These are phyloP conservation scores for Diplodia intermedia DNA, from an alignment of 2,329 filamentous ascomycete species.

Conservation along the genomic window DNA sequence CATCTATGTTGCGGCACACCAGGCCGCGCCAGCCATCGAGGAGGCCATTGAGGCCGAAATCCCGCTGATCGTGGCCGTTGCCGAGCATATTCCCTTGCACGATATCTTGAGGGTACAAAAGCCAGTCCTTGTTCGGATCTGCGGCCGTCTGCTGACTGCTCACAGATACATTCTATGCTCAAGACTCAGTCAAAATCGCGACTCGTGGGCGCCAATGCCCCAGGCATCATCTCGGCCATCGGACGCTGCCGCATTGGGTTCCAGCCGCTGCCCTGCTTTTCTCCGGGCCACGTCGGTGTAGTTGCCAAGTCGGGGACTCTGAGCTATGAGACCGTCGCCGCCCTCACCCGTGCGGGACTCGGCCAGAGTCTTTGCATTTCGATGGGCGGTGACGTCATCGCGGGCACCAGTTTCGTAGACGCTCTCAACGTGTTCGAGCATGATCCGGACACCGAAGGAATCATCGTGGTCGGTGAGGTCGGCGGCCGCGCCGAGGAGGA, in stretches of 20 bases:
- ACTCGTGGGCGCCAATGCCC: conserved; percentile 80
- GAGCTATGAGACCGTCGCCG: conserved; percentile 80
- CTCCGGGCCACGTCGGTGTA: conserved; percentile 73
- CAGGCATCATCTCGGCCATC: conserved; percentile 77
- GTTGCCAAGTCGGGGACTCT: conserved; percentile 82
- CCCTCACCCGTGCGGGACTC: conserved; percentile 74
- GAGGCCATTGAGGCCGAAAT: conserved; percentile 82
- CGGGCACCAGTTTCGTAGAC: conserved; percentile 77
- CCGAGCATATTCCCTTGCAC: conserved; percentile 80
- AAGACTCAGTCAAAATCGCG: conserved; percentile 74
- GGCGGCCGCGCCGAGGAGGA: conserved; percentile 73
- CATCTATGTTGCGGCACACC: conserved; percentile 79
- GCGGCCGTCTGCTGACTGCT: conserved; percentile 29
- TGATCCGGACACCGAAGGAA: conserved; percentile 72
- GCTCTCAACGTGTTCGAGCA: conserved; percentile 70
- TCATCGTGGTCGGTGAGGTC: conserved; percentile 75
- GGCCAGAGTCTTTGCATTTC: conserved; percentile 80
- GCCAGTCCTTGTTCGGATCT: background rate
- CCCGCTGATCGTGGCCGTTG: conserved; percentile 77
- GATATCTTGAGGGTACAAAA: conserved; percentile 72
- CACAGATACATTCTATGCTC: conserved; percentile 71
- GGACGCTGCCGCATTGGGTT: conserved; percentile 76
- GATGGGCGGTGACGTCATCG: conserved; percentile 77
- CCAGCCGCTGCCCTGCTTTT: conserved; percentile 76
- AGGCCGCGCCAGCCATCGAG: conserved; percentile 75